Base-by-base conservation (phyloP, 2,329 filamentous ascomycete genomes). In the Mollisiaceae sp. region DNA sequence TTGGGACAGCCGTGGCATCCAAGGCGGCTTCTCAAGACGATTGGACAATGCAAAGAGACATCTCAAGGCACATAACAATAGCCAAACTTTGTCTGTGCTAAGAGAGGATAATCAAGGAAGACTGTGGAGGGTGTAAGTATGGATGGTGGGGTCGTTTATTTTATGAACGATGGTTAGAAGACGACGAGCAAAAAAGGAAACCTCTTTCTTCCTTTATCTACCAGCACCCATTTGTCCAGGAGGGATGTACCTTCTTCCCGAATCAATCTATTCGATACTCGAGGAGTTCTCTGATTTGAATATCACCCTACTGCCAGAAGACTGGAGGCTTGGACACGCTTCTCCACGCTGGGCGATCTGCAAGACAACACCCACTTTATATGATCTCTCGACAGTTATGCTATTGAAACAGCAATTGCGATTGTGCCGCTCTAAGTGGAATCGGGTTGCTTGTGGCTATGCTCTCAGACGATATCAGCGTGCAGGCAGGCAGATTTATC, bases 1-100 rank as follows among this genome's bases (percentile, higher is more conserved):
- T 12, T 67, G 39, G 35, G 20, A 62, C 35, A 55, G 39, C 20
- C n/a, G 56, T 20, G 65, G 65, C 14, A 35, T 56, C 32, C 62
- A 58, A 27, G 20, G 54, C 56, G 65, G 65, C 24, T 67, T 67
- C 47, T 64, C 62, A 3, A 54, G 65, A 55, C 65, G 65, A 60
- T 43, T 67, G 59, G 65, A 67, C 56, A 67, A 67, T 45, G 62
- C 65, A 54, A 67, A 67, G 43, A 62, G 65, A 60, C 65, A 67
- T 67, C 59, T 67, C 22, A 62, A 64, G 41, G 56, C 59, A 64
- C 65, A 63, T 60, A 38, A 36, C 22, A 62, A 65, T 43, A n/a
- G 56, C 39, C 35, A 56, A 22, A 45, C 57, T 24, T 56, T 65
- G 56, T 64, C 50, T 35, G 65, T 67, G 56, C 47, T 67, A 54